Base-by-base conservation (phyloP, 2,329 filamentous ascomycete species). In the Didymella pomorum region DNA sequence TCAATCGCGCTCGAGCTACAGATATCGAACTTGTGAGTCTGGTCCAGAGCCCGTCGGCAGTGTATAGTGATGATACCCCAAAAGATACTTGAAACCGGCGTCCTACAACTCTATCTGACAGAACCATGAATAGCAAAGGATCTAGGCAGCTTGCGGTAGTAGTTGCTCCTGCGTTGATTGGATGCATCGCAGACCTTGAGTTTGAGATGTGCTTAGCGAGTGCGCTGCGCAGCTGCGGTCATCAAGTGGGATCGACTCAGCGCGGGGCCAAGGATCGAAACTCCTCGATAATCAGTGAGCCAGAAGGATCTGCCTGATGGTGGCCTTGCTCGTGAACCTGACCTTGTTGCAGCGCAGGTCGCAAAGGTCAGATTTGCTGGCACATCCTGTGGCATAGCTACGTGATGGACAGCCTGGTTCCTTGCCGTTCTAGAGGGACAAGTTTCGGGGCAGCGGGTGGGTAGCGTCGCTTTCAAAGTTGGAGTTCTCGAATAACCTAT, bases 101-200 rank as follows among this genome's bases (percentile, higher is more conserved):
- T 29, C 50, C 57, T 62, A 11, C 59, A 46, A 54, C 52, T 47
- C 56, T 46, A 60, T 56, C 33, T 49, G 60, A 54, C 42, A 39
- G 20, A 37, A 55, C 47, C 61, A 48, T 55, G 60, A 69, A 69
- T 65, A 69, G 63, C 61, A 64, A 56, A 44, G 16, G 44, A 51
- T 56, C 11, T 48, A 45, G 28, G 16, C 21, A 23, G 42, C 14
- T 21, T 35, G 18, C 16, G 31, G 31, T n/a, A 35, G 18, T 18
- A 35, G 16, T 18, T n/a, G 31, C 2, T 35, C 16, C 2, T 18
- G 16, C 16, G 4, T 35, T 35, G 31, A 35, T 35, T 35, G 31
- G 31, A 35, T 35, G 14, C 31, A 35, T 18, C 16, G n/a, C n/a
- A 33, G 25, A 44, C 41, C 7, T 26, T 14, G 18, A 12, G 25